Percentiles rank a stretch among this genome's conserved stretches.
These are phyloP conservation scores for Fallopia convolvulus DNA, from an alignment of 148 eudicot species.

Conservation along the genomic window DNA sequence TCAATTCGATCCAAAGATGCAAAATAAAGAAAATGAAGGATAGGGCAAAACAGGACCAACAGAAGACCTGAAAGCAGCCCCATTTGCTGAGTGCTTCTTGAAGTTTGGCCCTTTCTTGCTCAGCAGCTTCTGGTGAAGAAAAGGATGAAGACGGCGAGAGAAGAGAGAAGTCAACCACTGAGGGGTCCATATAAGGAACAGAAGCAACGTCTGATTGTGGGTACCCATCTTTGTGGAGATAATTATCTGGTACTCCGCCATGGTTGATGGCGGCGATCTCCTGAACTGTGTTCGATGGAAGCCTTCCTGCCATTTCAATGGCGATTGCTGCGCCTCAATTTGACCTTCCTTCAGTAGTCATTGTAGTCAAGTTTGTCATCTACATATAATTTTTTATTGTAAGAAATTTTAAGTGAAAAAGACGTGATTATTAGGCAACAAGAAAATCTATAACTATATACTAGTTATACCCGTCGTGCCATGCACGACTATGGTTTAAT, in stretches of 20 bases:
- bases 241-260: background rate
- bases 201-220: conserved; percentile 8
- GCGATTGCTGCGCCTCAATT: background rate
- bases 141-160: background rate
- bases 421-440: no score
- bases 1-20: background rate
- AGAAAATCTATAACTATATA: no score
- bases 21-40: background rate
- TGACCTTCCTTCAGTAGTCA: background rate
- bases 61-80: conserved; percentile 49
- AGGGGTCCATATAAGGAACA: conserved; percentile 6
- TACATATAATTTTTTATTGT: no score
- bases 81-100: conserved; percentile 35
- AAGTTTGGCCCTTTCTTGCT: conserved; percentile 31
- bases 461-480: no score
- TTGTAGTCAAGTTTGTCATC: background rate
- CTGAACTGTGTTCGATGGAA: background rate
- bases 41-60: background rate
- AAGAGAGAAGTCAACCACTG: conserved; percentile 9
- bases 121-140: background rate
- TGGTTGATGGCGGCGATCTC: background rate
- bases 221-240: conserved; percentile 2
- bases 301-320: conserved; percentile 4
- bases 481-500: no score
- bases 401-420: no score